These are phyloP conservation scores for Jackrogersella minutella DNA, from an alignment of 495 filamentous ascomycete genomes.

Conservation along the genomic window DNA sequence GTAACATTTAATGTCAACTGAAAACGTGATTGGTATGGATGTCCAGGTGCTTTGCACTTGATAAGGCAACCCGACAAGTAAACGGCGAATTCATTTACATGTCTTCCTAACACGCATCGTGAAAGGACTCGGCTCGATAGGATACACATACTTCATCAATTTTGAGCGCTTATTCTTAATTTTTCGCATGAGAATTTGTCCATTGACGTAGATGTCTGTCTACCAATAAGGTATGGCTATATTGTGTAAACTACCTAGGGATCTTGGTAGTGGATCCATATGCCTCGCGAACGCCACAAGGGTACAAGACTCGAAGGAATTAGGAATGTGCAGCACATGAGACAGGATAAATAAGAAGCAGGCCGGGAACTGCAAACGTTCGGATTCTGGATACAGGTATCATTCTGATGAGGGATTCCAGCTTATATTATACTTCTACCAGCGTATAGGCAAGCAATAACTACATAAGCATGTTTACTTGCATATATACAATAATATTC, in stretches of 20 bases:
- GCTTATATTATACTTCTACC: no score
- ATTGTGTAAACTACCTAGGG: not conserved
- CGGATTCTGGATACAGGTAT: no score
- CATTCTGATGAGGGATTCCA: no score
- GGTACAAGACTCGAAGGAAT: conserved; percentile 31
- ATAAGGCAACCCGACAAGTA: conserved; percentile 34
- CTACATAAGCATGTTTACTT: not conserved
- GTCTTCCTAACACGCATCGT: no score
- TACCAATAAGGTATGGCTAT: not conserved
- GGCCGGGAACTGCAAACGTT: no score
- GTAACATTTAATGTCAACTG: conserved; percentile 41
- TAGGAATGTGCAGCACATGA: conserved; percentile 28
- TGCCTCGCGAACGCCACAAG: conserved; percentile 9
- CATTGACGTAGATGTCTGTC: no score
- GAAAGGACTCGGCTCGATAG: not conserved
- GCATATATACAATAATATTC: not conserved
- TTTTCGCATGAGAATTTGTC: no score
- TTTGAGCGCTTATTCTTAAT: conserved; percentile 5
- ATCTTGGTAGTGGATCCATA: not conserved
- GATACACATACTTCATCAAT: conserved; percentile 23
- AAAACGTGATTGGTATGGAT: conserved; percentile 42
- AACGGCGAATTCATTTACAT: conserved; percentile 13
- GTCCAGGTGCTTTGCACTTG: conserved; percentile 21
- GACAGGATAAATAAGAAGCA: conserved; percentile 12
- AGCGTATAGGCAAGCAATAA: not conserved